Percentiles rank a stretch among this genome's conserved stretches.
Evolutionary conservation across 768 basidiomycete species (phyloP).

Genomic region (Leucocoprinus birnbaumii): DNA sequence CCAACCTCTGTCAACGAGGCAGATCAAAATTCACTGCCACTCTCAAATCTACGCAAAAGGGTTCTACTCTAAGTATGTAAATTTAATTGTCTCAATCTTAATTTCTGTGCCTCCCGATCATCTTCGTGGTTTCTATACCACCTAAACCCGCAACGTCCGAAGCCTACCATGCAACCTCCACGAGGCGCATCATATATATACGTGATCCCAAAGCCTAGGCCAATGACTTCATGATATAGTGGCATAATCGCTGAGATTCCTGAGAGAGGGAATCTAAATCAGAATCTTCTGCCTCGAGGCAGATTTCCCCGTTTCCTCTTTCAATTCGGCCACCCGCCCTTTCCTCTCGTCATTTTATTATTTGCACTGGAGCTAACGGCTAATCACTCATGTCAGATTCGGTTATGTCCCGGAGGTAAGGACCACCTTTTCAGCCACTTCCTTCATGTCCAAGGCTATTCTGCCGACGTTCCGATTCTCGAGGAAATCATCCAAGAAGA

Average conservation of each 20-base stretch:
- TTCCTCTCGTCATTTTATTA: neutral
- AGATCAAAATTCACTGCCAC: conserved; percentile 49
- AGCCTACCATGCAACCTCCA: neutral
- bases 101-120: neutral
- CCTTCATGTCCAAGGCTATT: conserved; percentile 7
- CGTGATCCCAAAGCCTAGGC: neutral
- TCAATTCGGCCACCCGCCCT: neutral
- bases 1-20: neutral
- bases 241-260: conserved; percentile 8
- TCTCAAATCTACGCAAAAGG: conserved; percentile 70
- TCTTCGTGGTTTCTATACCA: neutral
- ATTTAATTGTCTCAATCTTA: neutral
- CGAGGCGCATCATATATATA: neutral
- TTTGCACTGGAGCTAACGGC: neutral
- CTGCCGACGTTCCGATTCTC: neutral
- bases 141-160: neutral
- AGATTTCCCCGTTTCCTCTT: conserved; percentile 6
- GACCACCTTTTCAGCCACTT: conserved; percentile 16
- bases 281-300: conserved; percentile 13
- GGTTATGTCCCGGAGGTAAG: conserved; percentile 68
- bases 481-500: neutral
- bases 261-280: conserved; percentile 9
- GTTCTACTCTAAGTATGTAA: conserved; percentile 75
- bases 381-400: conserved; percentile 42
- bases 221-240: neutral